These are phyloP conservation scores for Fusarium illudens DNA, from an alignment of 2,329 filamentous ascomycete genomes.

Conservation along the genomic window DNA sequence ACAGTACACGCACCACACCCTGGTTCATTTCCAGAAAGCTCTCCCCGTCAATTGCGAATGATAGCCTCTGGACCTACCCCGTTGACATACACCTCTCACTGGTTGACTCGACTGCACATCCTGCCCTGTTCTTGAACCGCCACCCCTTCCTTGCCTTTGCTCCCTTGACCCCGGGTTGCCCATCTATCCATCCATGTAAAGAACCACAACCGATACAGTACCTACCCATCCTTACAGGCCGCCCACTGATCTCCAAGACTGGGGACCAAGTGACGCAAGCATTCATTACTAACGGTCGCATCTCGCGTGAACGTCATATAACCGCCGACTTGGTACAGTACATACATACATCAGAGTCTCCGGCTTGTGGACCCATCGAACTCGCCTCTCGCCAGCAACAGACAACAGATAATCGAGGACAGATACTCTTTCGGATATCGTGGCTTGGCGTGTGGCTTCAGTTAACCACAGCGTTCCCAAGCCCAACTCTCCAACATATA, in stretches of 20 bases:
- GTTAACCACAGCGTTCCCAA: neutral
- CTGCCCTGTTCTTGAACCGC: neutral
- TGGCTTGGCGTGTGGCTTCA: neutral
- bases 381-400: neutral
- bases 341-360: neutral
- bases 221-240: neutral
- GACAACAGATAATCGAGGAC: neutral
- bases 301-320: slow-evolving; percentile 8
- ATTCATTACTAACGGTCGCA: neutral
- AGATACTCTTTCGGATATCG: neutral
- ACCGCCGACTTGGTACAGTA: neutral
- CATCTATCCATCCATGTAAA: neutral
- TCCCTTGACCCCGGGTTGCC: slow-evolving; percentile 1
- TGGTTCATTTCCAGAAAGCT: neutral
- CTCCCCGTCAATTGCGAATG: neutral
- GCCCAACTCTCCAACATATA: neutral
- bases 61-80: neutral
- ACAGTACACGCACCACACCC: neutral
- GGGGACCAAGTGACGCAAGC: slow-evolving; percentile 24
- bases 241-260: neutral
- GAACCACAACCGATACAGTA: neutral
- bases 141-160: slow-evolving; percentile 13
- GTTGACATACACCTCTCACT: neutral
- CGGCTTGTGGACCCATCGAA: neutral
- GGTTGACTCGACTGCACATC: neutral